Evolutionary conservation across 2,329 filamentous ascomycete genomes (phyloP), one percentile per base, ranked within the genome.

Genomic region (Penicillium sp.): DNA sequence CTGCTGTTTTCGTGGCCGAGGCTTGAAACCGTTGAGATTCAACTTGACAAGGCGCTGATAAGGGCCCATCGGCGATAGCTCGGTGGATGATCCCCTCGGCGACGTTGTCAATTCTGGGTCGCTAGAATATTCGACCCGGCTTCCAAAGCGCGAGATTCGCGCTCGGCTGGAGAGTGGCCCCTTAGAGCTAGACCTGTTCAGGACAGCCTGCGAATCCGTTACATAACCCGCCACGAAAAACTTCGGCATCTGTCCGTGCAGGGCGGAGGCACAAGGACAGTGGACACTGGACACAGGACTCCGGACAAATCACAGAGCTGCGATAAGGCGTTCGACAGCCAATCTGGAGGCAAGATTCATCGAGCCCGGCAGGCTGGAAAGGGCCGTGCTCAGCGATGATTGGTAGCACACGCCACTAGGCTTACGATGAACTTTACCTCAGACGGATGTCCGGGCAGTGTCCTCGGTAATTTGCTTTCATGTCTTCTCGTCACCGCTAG

Each of bases 221-320:
- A 62, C 44, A 47, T 62, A 62, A 62, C 38, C 31, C 41, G 38
- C 55, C 45, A 48, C 56, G 51, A 56, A 19, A 23, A 56, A 48
- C 46, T 62, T 69, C 67, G 67, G 67, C 61, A 56, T 57, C 61
- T 66, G 66, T 66, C 66, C 63, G 66, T 67, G 66, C 67, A 58
- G 61, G 51, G n/a, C 54, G 35, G 49, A 19, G 54, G 46, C 26
- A 29, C 41, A 26, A 26, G 26, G 26, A 6, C 26, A 26, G 26
- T 26, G 26, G 26, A 26, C 26, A 26, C 26, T 26, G 26, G 26
- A 26, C 26, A 5, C 26, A 15, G 1, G 3, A 13, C 0, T 8
- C 2, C 30, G 3, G 5, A 5, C 67, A 61, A 69, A 69, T 67
- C 49, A 65, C 1, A 1, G 5, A 1, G 15, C 38, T 9, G 57